Evolutionary conservation across 2,329 filamentous ascomycete genomes (phyloP).

Genomic region (Aureobasidium sp.): DNA sequence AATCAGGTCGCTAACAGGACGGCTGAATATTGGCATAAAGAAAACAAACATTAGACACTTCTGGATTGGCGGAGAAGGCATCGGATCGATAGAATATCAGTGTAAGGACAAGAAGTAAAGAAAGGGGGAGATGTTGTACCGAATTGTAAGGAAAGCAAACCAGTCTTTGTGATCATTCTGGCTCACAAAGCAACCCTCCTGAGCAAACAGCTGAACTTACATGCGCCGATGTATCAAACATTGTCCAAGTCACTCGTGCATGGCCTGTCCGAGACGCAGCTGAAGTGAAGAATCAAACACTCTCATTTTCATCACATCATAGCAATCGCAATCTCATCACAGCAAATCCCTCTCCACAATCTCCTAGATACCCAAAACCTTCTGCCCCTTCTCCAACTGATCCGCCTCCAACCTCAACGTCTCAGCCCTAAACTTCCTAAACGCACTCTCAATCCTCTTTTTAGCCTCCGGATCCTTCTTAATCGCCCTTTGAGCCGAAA

Average conservation of each 20-base stretch:
- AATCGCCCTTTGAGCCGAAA: slow-evolving; percentile 48
- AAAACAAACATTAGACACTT: too few species aligned
- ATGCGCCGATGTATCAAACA: not conserved
- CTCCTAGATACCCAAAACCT: slow-evolving; percentile 10
- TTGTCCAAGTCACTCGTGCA: not conserved
- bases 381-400: slow-evolving; percentile 40
- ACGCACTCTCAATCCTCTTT: slow-evolving; percentile 56
- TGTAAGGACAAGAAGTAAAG: too few species aligned
- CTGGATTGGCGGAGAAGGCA: too few species aligned
- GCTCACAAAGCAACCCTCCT: not conserved
- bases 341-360: not conserved
- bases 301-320: not conserved
- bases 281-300: not conserved
- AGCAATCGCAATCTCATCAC: not conserved
- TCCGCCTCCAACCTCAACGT: slow-evolving; percentile 54
- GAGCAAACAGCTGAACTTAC: not conserved
- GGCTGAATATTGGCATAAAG: too few species aligned
- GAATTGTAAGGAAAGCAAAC: too few species aligned
- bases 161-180: not conserved
- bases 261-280: too few species aligned
- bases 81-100: too few species aligned
- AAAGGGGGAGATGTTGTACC: too few species aligned
- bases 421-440: slow-evolving; percentile 56
- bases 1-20: too few species aligned
- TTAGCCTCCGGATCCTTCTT: slow-evolving; percentile 47